Conservation (phyloP, 345 rosid species). For the Hibiscus mutabilis region DNA sequence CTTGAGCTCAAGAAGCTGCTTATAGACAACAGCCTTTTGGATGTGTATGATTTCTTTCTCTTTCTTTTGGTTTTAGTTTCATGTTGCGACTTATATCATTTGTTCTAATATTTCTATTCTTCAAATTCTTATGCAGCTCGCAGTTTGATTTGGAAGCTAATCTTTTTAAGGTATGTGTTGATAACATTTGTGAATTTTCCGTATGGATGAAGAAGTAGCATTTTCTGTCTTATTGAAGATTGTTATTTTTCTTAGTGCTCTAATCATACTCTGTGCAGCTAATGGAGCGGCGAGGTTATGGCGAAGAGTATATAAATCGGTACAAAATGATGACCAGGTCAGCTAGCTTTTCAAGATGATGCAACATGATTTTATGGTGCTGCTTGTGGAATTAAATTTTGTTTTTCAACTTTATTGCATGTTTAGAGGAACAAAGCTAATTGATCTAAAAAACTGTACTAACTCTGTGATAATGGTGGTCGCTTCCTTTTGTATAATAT, state of each 20-base stretch:
- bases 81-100: neutral
- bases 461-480: neutral
- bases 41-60: conserved; percentile 57
- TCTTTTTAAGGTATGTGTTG: conserved; percentile 62
- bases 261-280: conserved; percentile 45
- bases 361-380: neutral
- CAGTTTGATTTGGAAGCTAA: conserved; percentile 90
- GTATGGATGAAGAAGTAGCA: neutral
- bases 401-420: neutral
- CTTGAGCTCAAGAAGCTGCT: conserved; percentile 97
- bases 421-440: neutral
- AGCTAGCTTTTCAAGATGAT: conserved; percentile 9
- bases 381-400: neutral
- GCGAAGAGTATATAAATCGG: conserved; percentile 76
- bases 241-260: neutral
- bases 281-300: conserved; percentile 88
- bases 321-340: conserved; percentile 99
- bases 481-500: neutral
- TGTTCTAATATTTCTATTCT: neutral
- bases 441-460: neutral
- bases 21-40: conserved; percentile 93
- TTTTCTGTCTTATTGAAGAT: neutral
- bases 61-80: neutral
- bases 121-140: conserved; percentile 48
- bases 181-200: neutral